Conservation (phyloP, 2,329 filamentous ascomycete species). For the Zasmidium cellare region DNA sequence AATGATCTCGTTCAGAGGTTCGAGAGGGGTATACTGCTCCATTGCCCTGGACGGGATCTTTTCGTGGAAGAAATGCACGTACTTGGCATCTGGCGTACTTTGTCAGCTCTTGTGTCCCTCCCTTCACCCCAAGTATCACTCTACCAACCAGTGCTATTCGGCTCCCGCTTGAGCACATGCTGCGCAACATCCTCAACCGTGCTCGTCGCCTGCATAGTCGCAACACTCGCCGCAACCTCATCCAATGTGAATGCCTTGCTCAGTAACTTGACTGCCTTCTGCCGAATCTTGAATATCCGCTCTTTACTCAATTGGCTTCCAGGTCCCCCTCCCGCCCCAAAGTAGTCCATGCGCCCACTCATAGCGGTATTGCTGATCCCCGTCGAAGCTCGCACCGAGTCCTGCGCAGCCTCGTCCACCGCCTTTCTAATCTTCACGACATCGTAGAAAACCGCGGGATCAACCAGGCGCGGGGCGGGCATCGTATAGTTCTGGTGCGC, state of each 20-base stretch:
- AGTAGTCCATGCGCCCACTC: constrained; percentile 49
- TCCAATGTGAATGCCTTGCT: constrained; percentile 76
- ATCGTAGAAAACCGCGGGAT: constrained; percentile 80
- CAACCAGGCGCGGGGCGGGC: constrained; percentile 72
- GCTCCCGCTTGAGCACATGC: constrained; percentile 69
- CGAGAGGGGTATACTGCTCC: constrained; percentile 68
- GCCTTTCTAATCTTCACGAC: constrained; percentile 77
- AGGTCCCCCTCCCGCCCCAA: constrained; percentile 56
- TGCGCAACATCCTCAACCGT: constrained; percentile 74
- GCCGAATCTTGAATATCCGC: constrained; percentile 74
- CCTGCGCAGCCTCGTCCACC: constrained; percentile 76
- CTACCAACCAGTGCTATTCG: constrained; percentile 51
- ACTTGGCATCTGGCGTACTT: constrained; percentile 64
- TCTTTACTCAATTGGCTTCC: constrained; percentile 69
- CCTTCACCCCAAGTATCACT: background rate
- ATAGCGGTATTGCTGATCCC: constrained; percentile 67
- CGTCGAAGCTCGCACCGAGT: constrained; percentile 75
- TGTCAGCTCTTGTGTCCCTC: background rate
- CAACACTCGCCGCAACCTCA: constrained; percentile 80
- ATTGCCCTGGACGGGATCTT: constrained; percentile 78
- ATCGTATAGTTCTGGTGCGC: constrained; percentile 79
- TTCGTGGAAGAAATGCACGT: constrained; percentile 91
- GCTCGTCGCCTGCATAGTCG: constrained; percentile 78
- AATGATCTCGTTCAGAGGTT: constrained; percentile 68
- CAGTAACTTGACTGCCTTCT: constrained; percentile 76